Evolutionary conservation across 2,329 filamentous ascomycete genomes (phyloP), one percentile per base, ranked within the genome.

Genomic region (Clonostachys byssicola): DNA sequence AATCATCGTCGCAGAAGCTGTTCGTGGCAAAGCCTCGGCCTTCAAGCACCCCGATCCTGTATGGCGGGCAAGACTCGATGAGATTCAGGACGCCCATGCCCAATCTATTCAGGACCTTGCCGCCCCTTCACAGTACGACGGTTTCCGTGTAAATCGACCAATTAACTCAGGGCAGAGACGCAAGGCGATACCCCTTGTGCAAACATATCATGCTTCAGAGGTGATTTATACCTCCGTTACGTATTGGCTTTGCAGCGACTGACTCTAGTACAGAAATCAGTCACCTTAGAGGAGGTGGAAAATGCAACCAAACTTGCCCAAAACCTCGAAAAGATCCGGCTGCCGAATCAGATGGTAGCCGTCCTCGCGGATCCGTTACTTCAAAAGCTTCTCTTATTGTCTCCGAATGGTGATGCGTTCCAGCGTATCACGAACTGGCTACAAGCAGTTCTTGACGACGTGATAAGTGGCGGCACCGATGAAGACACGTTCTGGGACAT

Each of bases 261-360:
- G 35, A 42, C 12, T 38, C 14, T 12, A 18, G 23, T 34, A 48
- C 55, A 49, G 61, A 16, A 4, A 16, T 23, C 83, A 1, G 70
- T 85, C 5, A 87, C 81, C 5, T 66, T 95, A 6, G 89, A 95
- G 60, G 90, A 95, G 58, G 81, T 95, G 46, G 86, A 90, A 55
- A 84, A 75, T 51, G 83, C 83, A 12, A 72, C 81, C 20, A 75
- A 81, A 44, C 85, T 95, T 50, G 84, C 90, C 6, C 77, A 80
- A 41, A 86, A 80, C 48, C 65, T 95, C 9, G 89, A 95, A 55
- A 87, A 78, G 54, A 83, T 95, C 23, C 88, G 94, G 62, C 70
- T 91, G 39, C 90, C 90, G 0, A 91, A 88, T 52, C 90, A 95
- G 64, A 73, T 95, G 3, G 82, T 91, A 39, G 88, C 90, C 6